phyloP scores from a whole-genome alignment of 148 eudicot genomes.

The Arbutus unedo region DNA sequence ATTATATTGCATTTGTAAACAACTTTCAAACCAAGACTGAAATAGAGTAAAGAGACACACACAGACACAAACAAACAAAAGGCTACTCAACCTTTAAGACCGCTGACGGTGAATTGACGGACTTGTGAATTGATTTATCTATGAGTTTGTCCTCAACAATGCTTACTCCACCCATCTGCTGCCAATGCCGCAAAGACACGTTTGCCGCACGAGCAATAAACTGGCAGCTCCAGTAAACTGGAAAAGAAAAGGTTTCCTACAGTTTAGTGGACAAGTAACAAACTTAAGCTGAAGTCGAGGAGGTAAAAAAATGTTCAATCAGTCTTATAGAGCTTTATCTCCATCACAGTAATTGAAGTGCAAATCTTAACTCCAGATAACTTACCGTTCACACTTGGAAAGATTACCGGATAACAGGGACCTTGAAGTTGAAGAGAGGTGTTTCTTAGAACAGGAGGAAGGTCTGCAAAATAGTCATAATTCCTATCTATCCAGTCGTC shows the following conservation, averaged over 20 bases:
- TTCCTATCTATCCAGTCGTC: conserved; percentile 89
- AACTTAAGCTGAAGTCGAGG: not conserved
- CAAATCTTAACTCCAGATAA: not conserved
- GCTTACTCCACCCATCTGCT: conserved; percentile 79
- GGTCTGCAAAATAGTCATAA: conserved; percentile 88
- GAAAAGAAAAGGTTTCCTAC: conserved; percentile 10
- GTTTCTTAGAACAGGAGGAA: conserved; percentile 83
- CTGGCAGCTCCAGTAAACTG: conserved; percentile 97
- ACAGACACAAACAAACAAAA: not conserved
- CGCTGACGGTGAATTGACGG: conserved; percentile 73
- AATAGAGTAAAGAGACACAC: not conserved
- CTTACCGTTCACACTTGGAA: conserved; percentile 92
- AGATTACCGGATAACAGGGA: conserved; percentile 95
- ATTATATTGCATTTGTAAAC: not conserved
- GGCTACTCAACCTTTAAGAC: conserved; percentile 63
- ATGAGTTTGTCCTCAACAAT: conserved; percentile 67
- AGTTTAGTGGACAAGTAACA: conserved; percentile 7
- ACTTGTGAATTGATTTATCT: conserved; percentile 75
- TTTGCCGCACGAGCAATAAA: conserved; percentile 86
- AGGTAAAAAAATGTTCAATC: conserved; percentile 1
- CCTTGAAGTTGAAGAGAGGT: conserved; percentile 97
- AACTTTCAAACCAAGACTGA: conserved; percentile 1
- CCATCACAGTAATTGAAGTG: not conserved
- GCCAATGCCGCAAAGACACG: conserved; percentile 79
- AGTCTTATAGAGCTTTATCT: not conserved